Evolutionary conservation across 306 rosid species (phyloP).

Genomic region (Aeschynomene evenia): DNA sequence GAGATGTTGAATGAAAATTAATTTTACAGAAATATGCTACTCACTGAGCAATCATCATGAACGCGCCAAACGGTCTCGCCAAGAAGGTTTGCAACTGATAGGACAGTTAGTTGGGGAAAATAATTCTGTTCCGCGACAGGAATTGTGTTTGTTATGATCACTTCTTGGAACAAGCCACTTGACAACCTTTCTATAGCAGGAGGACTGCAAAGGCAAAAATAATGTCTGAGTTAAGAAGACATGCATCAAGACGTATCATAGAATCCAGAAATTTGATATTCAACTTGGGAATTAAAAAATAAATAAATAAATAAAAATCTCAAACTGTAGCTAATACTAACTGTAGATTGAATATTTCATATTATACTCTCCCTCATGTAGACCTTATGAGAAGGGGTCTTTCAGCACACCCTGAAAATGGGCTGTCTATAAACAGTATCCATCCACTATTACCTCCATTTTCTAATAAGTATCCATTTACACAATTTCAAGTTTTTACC

Average conservation of each 20-base stretch:
- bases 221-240: not conserved
- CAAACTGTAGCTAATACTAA: not conserved
- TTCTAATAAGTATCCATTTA: too few species aligned
- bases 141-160: slow-evolving; percentile 85
- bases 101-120: slow-evolving; percentile 86
- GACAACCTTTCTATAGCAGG: slow-evolving; percentile 95
- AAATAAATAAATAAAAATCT: too few species aligned
- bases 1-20: slow-evolving; percentile 4
- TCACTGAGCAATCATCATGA: slow-evolving; percentile 98
- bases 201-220: slow-evolving; percentile 63
- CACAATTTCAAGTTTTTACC: too few species aligned
- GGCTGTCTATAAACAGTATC: too few species aligned
- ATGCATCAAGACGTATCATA: not conserved
- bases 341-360: not conserved
- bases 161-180: slow-evolving; percentile 93
- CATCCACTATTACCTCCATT: too few species aligned
- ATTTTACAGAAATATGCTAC: slow-evolving; percentile 69
- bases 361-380: too few species aligned
- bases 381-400: too few species aligned
- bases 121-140: slow-evolving; percentile 81
- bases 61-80: slow-evolving; percentile 99
- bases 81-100: slow-evolving; percentile 93
- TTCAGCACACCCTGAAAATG: too few species aligned
- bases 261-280: not conserved
- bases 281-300: not conserved